phyloP scores from a whole-genome alignment of 1,284 basidiomycete species.

The Laetiporus sulphureus region DNA sequence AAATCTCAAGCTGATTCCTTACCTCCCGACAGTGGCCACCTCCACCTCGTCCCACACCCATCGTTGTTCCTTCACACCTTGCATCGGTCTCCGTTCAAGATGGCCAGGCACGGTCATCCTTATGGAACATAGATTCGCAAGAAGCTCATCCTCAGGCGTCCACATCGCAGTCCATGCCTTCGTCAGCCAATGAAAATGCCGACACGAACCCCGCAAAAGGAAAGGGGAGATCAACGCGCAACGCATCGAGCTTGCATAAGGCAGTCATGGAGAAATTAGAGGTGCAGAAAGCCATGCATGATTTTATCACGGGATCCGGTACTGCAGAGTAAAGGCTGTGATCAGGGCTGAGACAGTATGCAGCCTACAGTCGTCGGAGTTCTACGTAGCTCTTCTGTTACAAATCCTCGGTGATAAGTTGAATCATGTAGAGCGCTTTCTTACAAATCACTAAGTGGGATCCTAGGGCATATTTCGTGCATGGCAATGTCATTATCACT shows the following conservation, averaged over 20 bases:
- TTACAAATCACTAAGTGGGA: too few relatives aligned
- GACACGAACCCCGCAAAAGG: conserved; percentile 14
- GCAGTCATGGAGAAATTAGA: conserved; percentile 71
- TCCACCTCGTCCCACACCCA: conserved; percentile 63
- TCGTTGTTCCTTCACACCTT: conserved; percentile 65
- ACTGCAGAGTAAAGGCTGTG: conserved; percentile 1
- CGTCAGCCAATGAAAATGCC: conserved; percentile 2
- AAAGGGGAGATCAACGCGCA: conserved; percentile 33
- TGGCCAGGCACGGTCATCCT: conserved; percentile 4
- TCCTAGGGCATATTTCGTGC: too few relatives aligned
- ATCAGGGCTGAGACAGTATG: too few relatives aligned
- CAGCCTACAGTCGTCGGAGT: too few relatives aligned
- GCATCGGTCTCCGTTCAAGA: conserved; percentile 27
- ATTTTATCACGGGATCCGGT: conserved; percentile 32
- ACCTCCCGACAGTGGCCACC: conserved; percentile 58
- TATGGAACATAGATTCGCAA: neutral
- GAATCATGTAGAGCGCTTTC: too few relatives aligned
- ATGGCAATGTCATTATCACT: too few relatives aligned
- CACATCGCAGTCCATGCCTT: neutral
- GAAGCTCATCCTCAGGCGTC: neutral
- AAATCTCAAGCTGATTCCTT: too few relatives aligned
- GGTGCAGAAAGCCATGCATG: conserved; percentile 65
- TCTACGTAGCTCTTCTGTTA: too few relatives aligned
- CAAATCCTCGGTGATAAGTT: too few relatives aligned
- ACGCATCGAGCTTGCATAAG: conserved; percentile 59